A percentile compares a stretch with the other conserved stretches of the same genome.
These are phyloP conservation scores for Zymoseptoria pseudotritici DNA, from an alignment of 2,329 filamentous ascomycete species.

Conservation along the genomic window DNA sequence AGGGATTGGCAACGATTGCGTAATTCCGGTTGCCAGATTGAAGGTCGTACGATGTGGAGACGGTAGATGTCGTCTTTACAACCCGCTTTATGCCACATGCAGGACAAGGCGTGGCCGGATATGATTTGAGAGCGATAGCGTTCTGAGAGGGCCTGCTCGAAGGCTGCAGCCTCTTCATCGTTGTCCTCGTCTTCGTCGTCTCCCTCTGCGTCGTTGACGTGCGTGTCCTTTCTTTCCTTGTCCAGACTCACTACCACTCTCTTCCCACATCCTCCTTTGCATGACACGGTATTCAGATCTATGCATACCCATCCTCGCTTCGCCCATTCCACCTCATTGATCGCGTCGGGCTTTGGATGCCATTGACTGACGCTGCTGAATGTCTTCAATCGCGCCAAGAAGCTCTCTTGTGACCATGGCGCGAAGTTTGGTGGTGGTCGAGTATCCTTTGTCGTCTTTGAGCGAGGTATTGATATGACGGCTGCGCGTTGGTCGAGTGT, in stretches of 20 bases:
- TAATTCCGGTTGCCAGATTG: slow-evolving; percentile 29
- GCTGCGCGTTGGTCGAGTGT: slow-evolving; percentile 12
- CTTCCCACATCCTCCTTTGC: slow-evolving; percentile 70
- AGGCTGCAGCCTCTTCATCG: slow-evolving; percentile 29
- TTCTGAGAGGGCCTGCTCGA: slow-evolving; percentile 61
- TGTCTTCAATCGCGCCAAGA: slow-evolving; percentile 72
- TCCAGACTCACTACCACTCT: slow-evolving; percentile 75
- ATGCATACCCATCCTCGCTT: slow-evolving; percentile 87
- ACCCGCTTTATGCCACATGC: slow-evolving; percentile 78
- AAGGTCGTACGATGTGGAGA: slow-evolving; percentile 38
- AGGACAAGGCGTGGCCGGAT: slow-evolving; percentile 69
- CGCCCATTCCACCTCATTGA: slow-evolving; percentile 90
- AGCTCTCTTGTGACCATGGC: slow-evolving; percentile 75
- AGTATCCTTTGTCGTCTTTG: slow-evolving; percentile 14
- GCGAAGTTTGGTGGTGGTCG: slow-evolving; percentile 60
- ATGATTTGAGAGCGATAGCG: slow-evolving; percentile 68
- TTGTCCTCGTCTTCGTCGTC: slow-evolving; percentile 34
- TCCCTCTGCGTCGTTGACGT: slow-evolving; percentile 44
- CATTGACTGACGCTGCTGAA: slow-evolving; percentile 88
- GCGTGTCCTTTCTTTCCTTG: slow-evolving; percentile 23
- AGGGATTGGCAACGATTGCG: slow-evolving; percentile 22
- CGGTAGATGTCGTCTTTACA: slow-evolving; percentile 71
- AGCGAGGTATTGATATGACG: slow-evolving; percentile 27
- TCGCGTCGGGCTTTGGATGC: slow-evolving; percentile 80
- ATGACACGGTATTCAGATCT: slow-evolving; percentile 74